Conservation (phyloP, 140 eudicot species). For the Anethum foeniculum region DNA sequence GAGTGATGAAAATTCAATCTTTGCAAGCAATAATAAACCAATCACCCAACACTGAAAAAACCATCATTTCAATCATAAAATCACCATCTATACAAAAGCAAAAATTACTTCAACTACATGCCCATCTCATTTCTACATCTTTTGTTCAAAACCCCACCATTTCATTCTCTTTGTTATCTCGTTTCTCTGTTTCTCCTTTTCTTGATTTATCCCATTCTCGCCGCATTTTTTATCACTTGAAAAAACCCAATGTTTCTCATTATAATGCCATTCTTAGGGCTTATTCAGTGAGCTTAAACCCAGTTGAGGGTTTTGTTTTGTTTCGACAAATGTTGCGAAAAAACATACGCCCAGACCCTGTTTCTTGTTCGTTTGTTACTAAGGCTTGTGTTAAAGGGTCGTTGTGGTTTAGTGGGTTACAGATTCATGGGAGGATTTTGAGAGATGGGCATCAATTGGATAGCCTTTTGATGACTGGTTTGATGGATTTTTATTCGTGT, state of each 20-base stretch:
- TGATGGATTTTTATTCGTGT: conserved; percentile 59
- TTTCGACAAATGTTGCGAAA: conserved; percentile 41
- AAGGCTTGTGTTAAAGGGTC: conserved; percentile 38
- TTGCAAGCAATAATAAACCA: background rate
- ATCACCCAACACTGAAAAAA: background rate
- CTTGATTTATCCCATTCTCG: conserved; percentile 30
- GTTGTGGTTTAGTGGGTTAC: conserved; percentile 27
- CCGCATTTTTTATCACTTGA: conserved; percentile 31
- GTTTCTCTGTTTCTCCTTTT: conserved; percentile 29
- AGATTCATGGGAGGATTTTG: conserved; percentile 51
- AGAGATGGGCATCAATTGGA: conserved; percentile 49
- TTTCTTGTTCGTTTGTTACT: conserved; percentile 40
- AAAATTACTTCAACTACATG: conserved; percentile 60
- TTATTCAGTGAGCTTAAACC: conserved; percentile 26
- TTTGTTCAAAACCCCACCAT: conserved; percentile 32
- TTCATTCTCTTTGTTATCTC: conserved; percentile 39
- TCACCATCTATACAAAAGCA: conserved; percentile 34
- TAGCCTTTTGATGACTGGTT: conserved; percentile 44
- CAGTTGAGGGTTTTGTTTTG: conserved; percentile 39
- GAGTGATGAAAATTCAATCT: background rate
- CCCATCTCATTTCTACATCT: conserved; percentile 50
- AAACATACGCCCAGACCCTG: conserved; percentile 41
- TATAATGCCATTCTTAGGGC: conserved; percentile 56
- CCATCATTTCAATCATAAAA: conserved; percentile 38
- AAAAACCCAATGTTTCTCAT: conserved; percentile 40